Evolutionary conservation across 441 rosid genomes (phyloP).

Genomic region (Dalechampia spathulata): DNA sequence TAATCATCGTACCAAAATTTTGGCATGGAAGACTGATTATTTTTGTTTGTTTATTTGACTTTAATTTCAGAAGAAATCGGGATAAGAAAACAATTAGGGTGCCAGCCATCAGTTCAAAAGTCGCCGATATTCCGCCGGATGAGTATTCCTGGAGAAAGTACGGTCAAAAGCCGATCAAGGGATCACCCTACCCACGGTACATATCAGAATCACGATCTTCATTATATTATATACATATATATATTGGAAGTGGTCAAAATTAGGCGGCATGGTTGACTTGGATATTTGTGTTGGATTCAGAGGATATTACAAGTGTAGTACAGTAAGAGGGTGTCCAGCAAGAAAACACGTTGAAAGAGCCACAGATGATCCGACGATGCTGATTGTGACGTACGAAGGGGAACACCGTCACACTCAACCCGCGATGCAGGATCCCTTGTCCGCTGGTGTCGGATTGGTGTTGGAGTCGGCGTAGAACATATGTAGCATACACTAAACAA

Average conservation of each 20-base stretch:
- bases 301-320: constrained; percentile 88
- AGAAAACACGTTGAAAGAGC: constrained; percentile 92
- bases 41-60: no score
- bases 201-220: no score
- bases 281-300: constrained; percentile 25
- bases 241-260: no score
- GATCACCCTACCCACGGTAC: constrained; percentile 96
- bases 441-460: constrained; percentile 40
- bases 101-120: constrained; percentile 81
- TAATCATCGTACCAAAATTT: no score
- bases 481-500: no score
- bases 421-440: constrained; percentile 54
- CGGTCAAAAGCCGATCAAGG: constrained; percentile 97
- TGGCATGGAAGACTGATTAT: no score
- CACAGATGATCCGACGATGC: constrained; percentile 67
- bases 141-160: constrained; percentile 96
- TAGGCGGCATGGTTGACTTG: no score
- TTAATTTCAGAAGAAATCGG: constrained; percentile 77
- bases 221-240: not conserved
- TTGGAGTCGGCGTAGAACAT: constrained; percentile 39
- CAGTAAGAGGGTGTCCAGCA: constrained; percentile 77
- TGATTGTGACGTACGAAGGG: constrained; percentile 83
- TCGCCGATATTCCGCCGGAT: constrained; percentile 93
- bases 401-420: constrained; percentile 70
- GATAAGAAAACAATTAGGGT: constrained; percentile 70